Percentiles rank a stretch among this genome's conserved stretches.
Evolutionary conservation across 2,329 filamentous ascomycete species (phyloP).

Genomic region (Aquanectria penicillioides): DNA sequence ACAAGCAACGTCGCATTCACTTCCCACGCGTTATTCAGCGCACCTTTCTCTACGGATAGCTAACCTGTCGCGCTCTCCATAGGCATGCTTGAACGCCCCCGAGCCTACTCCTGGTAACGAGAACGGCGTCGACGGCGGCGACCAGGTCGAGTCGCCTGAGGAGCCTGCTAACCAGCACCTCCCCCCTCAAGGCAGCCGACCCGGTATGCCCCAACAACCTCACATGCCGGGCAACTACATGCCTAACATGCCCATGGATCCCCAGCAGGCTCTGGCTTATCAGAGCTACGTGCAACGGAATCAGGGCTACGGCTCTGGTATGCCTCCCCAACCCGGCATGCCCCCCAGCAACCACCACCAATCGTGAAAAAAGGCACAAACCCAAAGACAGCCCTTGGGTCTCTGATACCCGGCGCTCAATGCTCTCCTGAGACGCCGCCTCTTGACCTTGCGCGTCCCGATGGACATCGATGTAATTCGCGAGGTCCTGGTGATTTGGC

Average conservation of each 20-base stretch:
- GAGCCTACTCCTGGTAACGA: slow-evolving; percentile 86
- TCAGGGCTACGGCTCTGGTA: slow-evolving; percentile 77
- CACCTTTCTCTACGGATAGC: not conserved
- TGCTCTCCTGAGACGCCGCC: slow-evolving; percentile 56
- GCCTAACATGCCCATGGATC: slow-evolving; percentile 74
- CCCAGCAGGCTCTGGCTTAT: slow-evolving; percentile 83
- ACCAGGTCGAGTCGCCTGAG: slow-evolving; percentile 89
- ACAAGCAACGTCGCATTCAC: not conserved
- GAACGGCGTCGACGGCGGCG: slow-evolving; percentile 80
- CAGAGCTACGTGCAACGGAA: slow-evolving; percentile 82
- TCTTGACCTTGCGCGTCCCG: slow-evolving; percentile 40
- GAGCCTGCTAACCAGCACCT: slow-evolving; percentile 83
- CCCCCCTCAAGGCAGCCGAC: slow-evolving; percentile 67
- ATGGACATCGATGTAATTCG: slow-evolving; percentile 49
- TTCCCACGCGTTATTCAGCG: not conserved
- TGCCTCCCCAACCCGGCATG: slow-evolving; percentile 82
- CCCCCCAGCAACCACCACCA: slow-evolving; percentile 85
- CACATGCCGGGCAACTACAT: slow-evolving; percentile 73
- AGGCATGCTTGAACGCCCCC: slow-evolving; percentile 97
- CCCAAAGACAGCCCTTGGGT: slow-evolving; percentile 40
- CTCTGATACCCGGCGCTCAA: slow-evolving; percentile 70
- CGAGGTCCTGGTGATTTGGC: slow-evolving; percentile 55
- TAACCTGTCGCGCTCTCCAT: slow-evolving; percentile 30
- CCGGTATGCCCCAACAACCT: slow-evolving; percentile 72
- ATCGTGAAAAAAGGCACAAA: slow-evolving; percentile 60